Evolutionary conservation across 148 eudicot genomes (phyloP), one percentile per base, ranked within the genome.

Genomic region (Rhododendron molle): DNA sequence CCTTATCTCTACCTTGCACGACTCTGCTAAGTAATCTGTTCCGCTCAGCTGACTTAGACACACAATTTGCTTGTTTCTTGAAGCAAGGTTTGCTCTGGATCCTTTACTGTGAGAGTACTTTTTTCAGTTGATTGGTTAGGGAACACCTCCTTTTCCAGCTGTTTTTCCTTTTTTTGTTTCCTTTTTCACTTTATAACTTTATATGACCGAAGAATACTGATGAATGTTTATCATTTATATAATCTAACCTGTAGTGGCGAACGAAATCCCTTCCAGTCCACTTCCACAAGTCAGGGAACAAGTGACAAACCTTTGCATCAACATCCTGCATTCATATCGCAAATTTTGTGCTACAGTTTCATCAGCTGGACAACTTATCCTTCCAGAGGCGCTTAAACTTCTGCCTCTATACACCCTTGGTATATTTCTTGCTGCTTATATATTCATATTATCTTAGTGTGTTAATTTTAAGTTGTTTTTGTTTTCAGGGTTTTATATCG

Each of bases 301-400:
- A 86, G 90, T 93, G 83, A 96, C 95, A 67, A 95, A 88, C 88
- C 96, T 92, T 86, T 94, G 99, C 90, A 91, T 96, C 86, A 91
- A 88, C 88, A 92, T 95, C 83, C 90, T 96, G 78, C 92, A 93
- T 83, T 92, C 99, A 2, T 96, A 96, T 89, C 95, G 99, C 50
- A 96, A 96, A 90, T 96, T 89, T 84, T 96, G 99, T 86, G 98
- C 99, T 15, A 95, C 98, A 54, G 95, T 90, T 32, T 92, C 98
- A 76, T 91, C 99, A 16, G 78, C 98, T 36, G 99, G 98, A 40
- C 99, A 96, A 87, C 99, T 96, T 90, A 96, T 96, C 88, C 95
- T 96, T 76, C 99, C 99, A 21, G 99, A 96, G 91, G 98, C 96
- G 74, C 99, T 96, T 87, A 96, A 96, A 85, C 88, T 95, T 83